Evolutionary conservation across 1,284 basidiomycete species (phyloP).

Genomic region (Ceratobasidium sp.): DNA sequence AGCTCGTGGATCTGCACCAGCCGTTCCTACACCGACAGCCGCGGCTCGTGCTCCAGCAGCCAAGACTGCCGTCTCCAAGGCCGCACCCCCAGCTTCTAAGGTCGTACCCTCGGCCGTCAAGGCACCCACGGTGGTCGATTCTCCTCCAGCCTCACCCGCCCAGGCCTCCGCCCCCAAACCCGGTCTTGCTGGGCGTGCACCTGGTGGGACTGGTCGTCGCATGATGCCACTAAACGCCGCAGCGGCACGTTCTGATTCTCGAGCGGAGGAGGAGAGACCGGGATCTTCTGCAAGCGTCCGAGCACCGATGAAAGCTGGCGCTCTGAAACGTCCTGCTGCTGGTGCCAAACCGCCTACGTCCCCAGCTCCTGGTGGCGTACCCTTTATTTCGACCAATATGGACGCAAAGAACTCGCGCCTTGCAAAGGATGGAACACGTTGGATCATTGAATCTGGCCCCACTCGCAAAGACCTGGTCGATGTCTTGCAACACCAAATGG

Average conservation of each 20-base stretch:
- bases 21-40: conserved; percentile 57
- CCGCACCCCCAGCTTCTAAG: conserved; percentile 50
- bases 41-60: conserved; percentile 48
- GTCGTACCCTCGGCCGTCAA: conserved; percentile 57
- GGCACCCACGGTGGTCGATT: conserved; percentile 62
- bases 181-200: conserved; percentile 41
- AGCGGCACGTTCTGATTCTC: conserved; percentile 47
- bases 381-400: conserved; percentile 72
- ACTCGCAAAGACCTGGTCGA: conserved; percentile 89
- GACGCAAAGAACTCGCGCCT: conserved; percentile 78
- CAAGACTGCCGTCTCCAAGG: conserved; percentile 48
- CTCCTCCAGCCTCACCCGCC: conserved; percentile 43
- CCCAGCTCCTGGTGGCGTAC: conserved; percentile 54
- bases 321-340: conserved; percentile 62
- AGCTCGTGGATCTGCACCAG: conserved; percentile 52
- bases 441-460: conserved; percentile 83
- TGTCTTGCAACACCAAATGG: conserved; percentile 89
- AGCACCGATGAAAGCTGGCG: conserved; percentile 45
- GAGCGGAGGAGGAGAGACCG: conserved; percentile 45
- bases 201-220: conserved; percentile 41
- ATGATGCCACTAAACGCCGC: conserved; percentile 41
- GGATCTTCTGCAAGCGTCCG: conserved; percentile 42
- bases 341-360: conserved; percentile 48
- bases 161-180: conserved; percentile 41
- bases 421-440: conserved; percentile 77